Base-by-base conservation (phyloP, 2,329 filamentous ascomycete genomes). In the Nannizzia gypsea region DNA sequence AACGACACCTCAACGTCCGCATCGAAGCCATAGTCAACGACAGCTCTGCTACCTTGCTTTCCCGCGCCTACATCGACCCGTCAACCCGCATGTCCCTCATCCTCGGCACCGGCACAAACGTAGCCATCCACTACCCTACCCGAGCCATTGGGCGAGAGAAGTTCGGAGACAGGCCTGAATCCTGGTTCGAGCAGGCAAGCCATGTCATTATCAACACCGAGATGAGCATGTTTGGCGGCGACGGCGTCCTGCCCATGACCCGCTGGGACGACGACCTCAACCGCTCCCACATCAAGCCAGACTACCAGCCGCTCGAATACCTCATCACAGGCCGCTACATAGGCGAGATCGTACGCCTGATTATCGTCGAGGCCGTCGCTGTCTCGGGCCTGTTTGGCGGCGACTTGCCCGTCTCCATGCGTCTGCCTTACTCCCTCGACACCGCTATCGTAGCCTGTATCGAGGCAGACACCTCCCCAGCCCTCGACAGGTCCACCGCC, bases 241-340 rank as follows among this genome's bases (percentile, higher is more conserved):
- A 82, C 61, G 74, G 78, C 22, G 76, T 84, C 28, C 74, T 84
- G 40, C 81, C 82, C 1, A 78, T 76, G 64, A 84, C 83, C 4
- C 74, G 79, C 13, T 86, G 83, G 83, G 83, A 86, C 64, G 80
- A 84, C 6, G 66, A 77, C 31, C 73, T 86, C 56, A 85, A 85
- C 68, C 69, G 72, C 28, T 76, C 75, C 4, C 83, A 86, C 65
- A 66, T 78, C 15, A 73, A 78, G 8, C 83, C 83, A 0, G 81
- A 84, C 69, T 86, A 85, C 64, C 83, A 86, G 65, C 83, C 83
- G 0, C 76, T 86, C 61, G 83, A 86, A 66, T 83, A 85, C 66
- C 79, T 85, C 72, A 79, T 83, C 63, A 82, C 81, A 9, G 83
- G 83, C 17, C 79, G 82, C 15, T 86, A 86, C 66, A 73, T 86